Conservation (phyloP, 257 asterid genomes). For the Forsythia suspensa region DNA sequence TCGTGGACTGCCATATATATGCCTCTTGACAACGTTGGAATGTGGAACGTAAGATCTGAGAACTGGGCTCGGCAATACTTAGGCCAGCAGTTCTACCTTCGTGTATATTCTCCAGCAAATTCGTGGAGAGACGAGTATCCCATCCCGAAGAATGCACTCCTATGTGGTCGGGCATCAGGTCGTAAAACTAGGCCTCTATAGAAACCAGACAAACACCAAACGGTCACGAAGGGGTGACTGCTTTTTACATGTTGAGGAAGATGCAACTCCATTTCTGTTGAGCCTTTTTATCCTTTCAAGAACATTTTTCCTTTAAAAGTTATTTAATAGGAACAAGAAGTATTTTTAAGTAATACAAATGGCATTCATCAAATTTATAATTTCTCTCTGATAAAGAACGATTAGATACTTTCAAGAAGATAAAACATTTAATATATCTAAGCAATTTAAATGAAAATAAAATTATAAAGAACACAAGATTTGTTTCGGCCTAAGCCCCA, state of each 20-base stretch:
- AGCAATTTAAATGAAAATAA: no score
- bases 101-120: conserved; percentile 38
- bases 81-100: conserved; percentile 51
- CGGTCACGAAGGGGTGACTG: conserved; percentile 22
- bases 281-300: not conserved
- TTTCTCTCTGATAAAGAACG: no score
- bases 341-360: not conserved
- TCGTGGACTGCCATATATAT: conserved; percentile 51
- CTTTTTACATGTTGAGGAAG: not conserved
- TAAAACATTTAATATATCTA: no score
- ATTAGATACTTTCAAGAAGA: no score
- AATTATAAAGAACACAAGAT: no score
- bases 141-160: conserved; percentile 41
- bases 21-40: conserved; percentile 55
- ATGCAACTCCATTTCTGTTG: not conserved
- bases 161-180: conserved; percentile 47
- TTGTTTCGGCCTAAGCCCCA: no score
- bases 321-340: not conserved
- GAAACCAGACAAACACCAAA: not conserved
- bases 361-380: no score
- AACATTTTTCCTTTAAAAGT: not conserved
- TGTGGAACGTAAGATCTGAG: conserved; percentile 52
- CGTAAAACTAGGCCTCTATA: conserved; percentile 16
- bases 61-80: conserved; percentile 49
- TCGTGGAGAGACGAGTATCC: conserved; percentile 51